These are phyloP conservation scores for Moelleriella libera DNA, from an alignment of 2,329 filamentous ascomycete species.

Conservation along the genomic window DNA sequence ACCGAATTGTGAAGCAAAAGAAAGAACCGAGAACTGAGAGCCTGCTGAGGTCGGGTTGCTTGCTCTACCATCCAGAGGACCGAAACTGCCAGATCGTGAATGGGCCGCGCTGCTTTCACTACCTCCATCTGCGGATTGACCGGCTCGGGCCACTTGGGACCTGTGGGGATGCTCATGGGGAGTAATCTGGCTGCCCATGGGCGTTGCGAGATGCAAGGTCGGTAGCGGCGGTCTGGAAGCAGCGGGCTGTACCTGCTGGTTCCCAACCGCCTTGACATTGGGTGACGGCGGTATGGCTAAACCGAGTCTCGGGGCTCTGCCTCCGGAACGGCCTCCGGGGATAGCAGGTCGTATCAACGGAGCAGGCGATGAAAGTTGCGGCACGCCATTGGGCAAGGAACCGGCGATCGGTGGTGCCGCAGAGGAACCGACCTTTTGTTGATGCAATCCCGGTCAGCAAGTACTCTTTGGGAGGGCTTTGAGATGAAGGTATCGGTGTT, in stretches of 20 bases:
- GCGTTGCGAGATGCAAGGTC: slow-evolving; percentile 74
- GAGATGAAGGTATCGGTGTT: no score
- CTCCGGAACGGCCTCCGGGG: slow-evolving; percentile 50
- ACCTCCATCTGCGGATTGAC: slow-evolving; percentile 56
- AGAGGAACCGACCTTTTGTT: slow-evolving; percentile 2
- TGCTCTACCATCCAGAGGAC: slow-evolving; percentile 56
- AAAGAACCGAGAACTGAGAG: slow-evolving; percentile 73
- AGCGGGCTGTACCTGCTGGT: slow-evolving; percentile 21
- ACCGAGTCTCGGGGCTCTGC: slow-evolving; percentile 63
- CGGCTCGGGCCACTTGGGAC: slow-evolving; percentile 38
- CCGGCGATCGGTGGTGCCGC: slow-evolving; percentile 12
- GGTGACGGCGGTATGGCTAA: slow-evolving; percentile 84
- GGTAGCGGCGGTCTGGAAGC: slow-evolving; percentile 45
- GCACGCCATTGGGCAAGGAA: slow-evolving; percentile 22
- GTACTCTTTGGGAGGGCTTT: no score
- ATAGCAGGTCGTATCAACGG: slow-evolving; percentile 75
- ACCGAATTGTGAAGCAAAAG: slow-evolving; percentile 60
- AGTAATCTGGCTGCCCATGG: slow-evolving; percentile 64
- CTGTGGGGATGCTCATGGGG: slow-evolving; percentile 52
- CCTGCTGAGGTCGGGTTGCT: slow-evolving; percentile 77
- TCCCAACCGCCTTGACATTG: slow-evolving; percentile 61
- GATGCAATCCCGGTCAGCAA: no score
- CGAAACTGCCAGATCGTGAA: slow-evolving; percentile 75
- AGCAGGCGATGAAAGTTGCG: slow-evolving; percentile 60
- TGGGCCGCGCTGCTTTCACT: slow-evolving; percentile 70